A percentile compares a stretch with the other conserved stretches of the same genome.
These are phyloP conservation scores for Stagonosporopsis cucurbitacearum DNA, from an alignment of 2,329 filamentous ascomycete species.

Conservation along the genomic window DNA sequence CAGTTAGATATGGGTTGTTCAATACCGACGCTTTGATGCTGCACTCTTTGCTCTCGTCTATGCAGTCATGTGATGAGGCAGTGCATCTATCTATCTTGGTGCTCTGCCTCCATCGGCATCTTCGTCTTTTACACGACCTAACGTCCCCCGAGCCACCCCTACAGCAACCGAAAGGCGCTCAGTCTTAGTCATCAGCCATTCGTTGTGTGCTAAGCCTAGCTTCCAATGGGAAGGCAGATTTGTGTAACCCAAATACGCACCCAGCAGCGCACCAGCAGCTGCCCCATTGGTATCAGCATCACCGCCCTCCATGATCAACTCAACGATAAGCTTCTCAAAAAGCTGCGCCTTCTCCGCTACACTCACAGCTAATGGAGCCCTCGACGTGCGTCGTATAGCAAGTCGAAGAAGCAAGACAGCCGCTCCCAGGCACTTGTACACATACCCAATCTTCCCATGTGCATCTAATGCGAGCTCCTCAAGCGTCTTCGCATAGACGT, in stretches of 20 bases:
- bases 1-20: background rate
- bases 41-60: too few species aligned
- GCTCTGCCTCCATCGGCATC: constrained; percentile 52
- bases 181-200: constrained; percentile 56
- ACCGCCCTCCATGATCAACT: constrained; percentile 60
- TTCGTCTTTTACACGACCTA: constrained; percentile 46
- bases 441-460: constrained; percentile 57
- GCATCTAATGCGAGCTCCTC: constrained; percentile 56
- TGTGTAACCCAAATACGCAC: constrained; percentile 57
- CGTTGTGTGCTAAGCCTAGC: constrained; percentile 54
- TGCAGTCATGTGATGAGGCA: too few species aligned
- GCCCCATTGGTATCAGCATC: constrained; percentile 64
- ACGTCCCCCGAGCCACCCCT: constrained; percentile 47
- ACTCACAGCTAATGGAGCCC: background rate
- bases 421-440: constrained; percentile 61
- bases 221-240: constrained; percentile 58
- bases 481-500: constrained; percentile 50
- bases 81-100: background rate
- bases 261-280: constrained; percentile 59
- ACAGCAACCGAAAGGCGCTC: constrained; percentile 51
- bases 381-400: constrained; percentile 47
- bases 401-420: constrained; percentile 55
- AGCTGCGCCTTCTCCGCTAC: constrained; percentile 1
- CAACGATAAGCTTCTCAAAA: constrained; percentile 58
- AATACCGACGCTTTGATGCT: background rate